Percentiles rank a stretch among this genome's conserved stretches.
These are phyloP conservation scores for Chaetomium sp. DNA, from an alignment of 2,329 filamentous ascomycete genomes.

Conservation along the genomic window DNA sequence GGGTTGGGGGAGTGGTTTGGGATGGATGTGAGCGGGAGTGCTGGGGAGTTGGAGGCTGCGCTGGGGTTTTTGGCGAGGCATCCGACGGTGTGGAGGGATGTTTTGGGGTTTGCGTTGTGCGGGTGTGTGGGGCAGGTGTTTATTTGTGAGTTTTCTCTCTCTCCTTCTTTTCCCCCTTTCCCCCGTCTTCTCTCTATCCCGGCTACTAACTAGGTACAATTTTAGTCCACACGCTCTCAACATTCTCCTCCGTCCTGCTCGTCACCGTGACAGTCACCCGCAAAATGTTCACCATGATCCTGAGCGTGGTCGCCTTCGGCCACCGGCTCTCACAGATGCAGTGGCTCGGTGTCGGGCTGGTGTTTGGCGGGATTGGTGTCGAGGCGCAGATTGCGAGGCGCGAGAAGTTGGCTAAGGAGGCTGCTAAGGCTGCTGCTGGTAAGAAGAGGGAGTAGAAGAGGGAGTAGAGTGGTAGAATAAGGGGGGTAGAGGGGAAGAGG, in stretches of 20 bases:
- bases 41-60: slow-evolving; percentile 74
- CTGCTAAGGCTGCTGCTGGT: slow-evolving; percentile 42
- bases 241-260: slow-evolving; percentile 84
- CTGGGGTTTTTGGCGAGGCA: slow-evolving; percentile 73
- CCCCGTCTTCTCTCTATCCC: not conserved
- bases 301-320: slow-evolving; percentile 91
- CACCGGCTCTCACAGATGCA: slow-evolving; percentile 83
- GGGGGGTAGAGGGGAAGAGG: too few species aligned
- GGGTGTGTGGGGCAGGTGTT: slow-evolving; percentile 94
- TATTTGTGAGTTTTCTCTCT: slow-evolving; percentile 57
- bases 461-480: too few species aligned
- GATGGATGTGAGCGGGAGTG: slow-evolving; percentile 55
- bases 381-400: slow-evolving; percentile 74
- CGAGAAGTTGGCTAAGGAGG: slow-evolving; percentile 78
- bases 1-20: slow-evolving; percentile 58
- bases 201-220: not conserved
- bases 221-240: slow-evolving; percentile 79
- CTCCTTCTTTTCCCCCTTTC: not conserved
- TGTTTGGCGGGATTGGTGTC: slow-evolving; percentile 91
- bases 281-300: slow-evolving; percentile 99
- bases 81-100: slow-evolving; percentile 77
- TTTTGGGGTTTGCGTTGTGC: slow-evolving; percentile 82
- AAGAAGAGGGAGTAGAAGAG: slow-evolving; percentile 28
- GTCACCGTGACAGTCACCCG: slow-evolving; percentile 95
- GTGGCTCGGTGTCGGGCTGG: slow-evolving; percentile 84